phyloP scores from a whole-genome alignment of 2,329 filamentous ascomycete genomes.

The Ceratocystis harringtonii region DNA sequence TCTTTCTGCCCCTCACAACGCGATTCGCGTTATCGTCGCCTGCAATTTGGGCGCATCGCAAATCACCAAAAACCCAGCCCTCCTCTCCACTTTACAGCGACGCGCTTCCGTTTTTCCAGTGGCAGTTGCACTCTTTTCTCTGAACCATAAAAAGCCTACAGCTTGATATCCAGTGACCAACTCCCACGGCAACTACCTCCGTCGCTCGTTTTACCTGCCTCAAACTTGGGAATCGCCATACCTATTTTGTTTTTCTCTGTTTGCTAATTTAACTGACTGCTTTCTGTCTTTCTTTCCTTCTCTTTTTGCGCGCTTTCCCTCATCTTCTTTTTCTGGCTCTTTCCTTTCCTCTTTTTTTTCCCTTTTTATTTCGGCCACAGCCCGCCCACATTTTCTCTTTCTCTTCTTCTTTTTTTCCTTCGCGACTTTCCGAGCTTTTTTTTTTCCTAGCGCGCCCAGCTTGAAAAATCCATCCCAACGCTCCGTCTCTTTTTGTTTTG shows the following conservation, averaged over 20 bases:
- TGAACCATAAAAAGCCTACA: not conserved
- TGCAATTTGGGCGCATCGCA: conserved; percentile 1
- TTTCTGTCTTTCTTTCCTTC: not conserved
- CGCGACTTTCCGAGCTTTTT: not conserved
- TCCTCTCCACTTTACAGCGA: not conserved
- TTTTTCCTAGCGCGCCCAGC: not conserved
- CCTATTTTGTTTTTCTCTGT: not conserved
- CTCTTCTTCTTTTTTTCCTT: not conserved
- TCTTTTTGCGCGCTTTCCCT: not conserved
- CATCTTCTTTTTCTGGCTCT: not conserved
- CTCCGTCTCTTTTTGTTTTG: not conserved
- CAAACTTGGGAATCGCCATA: not conserved
- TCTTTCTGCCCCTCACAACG: not conserved
- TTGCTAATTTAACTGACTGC: not conserved
- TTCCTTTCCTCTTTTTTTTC: not conserved
- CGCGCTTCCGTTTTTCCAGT: not conserved
- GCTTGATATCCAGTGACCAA: not conserved
- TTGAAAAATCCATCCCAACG: not conserved
- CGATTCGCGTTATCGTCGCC: not conserved
- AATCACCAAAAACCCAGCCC: not conserved
- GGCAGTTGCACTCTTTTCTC: not conserved
- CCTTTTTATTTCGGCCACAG: conserved; percentile 4
- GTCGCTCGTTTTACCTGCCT: not conserved
- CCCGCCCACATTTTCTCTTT: conserved; percentile 4
- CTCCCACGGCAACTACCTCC: conserved; percentile 3